Percentiles rank a stretch among this genome's conserved stretches.
phyloP scores from a whole-genome alignment of 31 red algal species.

The Porphyra umbilicalis region DNA sequence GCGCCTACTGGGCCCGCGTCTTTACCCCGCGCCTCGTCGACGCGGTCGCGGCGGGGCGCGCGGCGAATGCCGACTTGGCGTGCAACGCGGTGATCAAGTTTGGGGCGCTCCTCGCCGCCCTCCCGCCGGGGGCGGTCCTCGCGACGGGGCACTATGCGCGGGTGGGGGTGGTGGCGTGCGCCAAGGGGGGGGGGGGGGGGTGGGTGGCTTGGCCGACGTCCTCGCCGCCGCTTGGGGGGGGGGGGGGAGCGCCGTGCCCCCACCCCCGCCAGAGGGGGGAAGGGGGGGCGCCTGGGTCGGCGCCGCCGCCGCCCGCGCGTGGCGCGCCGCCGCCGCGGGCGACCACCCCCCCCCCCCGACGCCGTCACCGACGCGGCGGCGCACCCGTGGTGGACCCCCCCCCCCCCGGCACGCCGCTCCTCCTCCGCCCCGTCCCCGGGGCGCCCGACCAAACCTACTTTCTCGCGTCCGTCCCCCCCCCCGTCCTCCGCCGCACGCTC shows the following conservation, averaged over 20 bases:
- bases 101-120: constrained; percentile 42
- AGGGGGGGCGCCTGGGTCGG: neutral
- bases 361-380: neutral
- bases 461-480: constrained; percentile 36
- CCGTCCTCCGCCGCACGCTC: constrained; percentile 10
- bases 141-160: constrained; percentile 79
- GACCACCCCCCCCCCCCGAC: too few species aligned
- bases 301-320: neutral
- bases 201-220: neutral
- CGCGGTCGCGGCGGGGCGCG: constrained; percentile 23
- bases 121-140: constrained; percentile 9
- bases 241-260: neutral
- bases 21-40: constrained; percentile 40
- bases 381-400: neutral
- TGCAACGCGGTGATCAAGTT: constrained; percentile 78
- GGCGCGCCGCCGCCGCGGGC: neutral
- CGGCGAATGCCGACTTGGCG: constrained; percentile 59
- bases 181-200: neutral
- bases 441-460: constrained; percentile 77
- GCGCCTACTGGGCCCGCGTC: constrained; percentile 71
- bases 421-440: constrained; percentile 28
- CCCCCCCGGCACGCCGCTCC: neutral
- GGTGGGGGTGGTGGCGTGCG: neutral
- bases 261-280: too few species aligned
- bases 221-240: neutral